Evolutionary conservation across 768 basidiomycete genomes (phyloP), one percentile per base, ranked within the genome.

Genomic region (Trametes cinnabarina): DNA sequence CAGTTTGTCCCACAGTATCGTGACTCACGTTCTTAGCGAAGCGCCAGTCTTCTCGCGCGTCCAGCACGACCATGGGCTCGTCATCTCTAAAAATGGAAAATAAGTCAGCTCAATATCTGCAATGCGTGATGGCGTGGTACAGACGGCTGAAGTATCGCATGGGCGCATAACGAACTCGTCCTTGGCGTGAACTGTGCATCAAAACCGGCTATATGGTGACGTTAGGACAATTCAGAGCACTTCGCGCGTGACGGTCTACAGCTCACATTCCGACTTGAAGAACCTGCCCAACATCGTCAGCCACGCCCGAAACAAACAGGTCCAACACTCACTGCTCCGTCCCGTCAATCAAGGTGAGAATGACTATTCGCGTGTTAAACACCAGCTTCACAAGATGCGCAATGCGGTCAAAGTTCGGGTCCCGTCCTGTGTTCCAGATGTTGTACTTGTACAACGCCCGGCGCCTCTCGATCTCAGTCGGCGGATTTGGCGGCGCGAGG

Each of bases 331-430:
- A 91, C 88, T 92, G 89, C 58, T 90, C 88, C 41, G 86, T 84
- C 12, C 84, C 85, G 68, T 96, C 94, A n/a, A 94, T 79, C 35
- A 96, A 74, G 8, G 88, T 84, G 20, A 98, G 90, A 22, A 85
- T 71, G 2, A 95, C 94, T 14, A 89, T 86, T 69, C 90, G 91
- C 2, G 94, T 90, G 66, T 82, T 89, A 72, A 98, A 98, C 7
- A 98, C 95, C 39, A 97, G 76, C 74, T 95, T 95, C 39, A 90
- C 90, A 25, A 98, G 81, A 70, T 96, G 93, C 15, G 87, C 91
- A 63, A 97, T 95, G 17, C 95, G 84, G 71, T 97, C 94, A 68
- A 98, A 97, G 69, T 96, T 95, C 61, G 83, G 77, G 69, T 98
- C 95, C 9, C 86, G 78, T 15, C 86, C 85, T 0, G 93, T 94